Conservation (phyloP, 1,284 basidiomycete species). For the Ganoderma lucidum region DNA sequence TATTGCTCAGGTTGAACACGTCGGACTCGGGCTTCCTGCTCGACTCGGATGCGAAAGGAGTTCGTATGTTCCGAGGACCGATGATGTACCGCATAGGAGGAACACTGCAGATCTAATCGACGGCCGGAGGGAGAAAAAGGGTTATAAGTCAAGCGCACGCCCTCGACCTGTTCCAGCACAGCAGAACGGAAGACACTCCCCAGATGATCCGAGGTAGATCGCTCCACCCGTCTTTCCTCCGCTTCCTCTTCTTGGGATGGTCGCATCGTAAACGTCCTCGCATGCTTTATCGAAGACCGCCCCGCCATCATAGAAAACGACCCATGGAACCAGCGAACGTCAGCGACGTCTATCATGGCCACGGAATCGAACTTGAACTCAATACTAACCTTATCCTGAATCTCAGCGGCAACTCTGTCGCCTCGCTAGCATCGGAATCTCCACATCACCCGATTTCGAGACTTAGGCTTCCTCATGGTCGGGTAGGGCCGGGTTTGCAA, state of each 20-base stretch:
- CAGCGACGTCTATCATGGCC: not conserved
- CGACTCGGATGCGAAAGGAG: no score
- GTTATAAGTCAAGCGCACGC: not conserved
- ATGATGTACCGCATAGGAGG: slow-evolving; percentile 39
- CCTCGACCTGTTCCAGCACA: not conserved
- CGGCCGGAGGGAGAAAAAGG: slow-evolving; percentile 45
- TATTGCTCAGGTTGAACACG: slow-evolving; percentile 60
- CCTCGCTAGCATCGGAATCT: slow-evolving; percentile 60
- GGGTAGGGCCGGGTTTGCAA: not conserved
- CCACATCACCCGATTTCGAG: slow-evolving; percentile 62
- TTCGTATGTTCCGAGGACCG: slow-evolving; percentile 25
- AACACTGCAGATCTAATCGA: slow-evolving; percentile 50
- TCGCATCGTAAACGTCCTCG: slow-evolving; percentile 44
- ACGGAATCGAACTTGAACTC: not conserved
- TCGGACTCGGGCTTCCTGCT: slow-evolving; percentile 37
- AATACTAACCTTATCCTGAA: not conserved
- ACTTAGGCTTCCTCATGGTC: slow-evolving; percentile 55
- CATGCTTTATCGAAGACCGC: not conserved
- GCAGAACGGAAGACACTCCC: slow-evolving; percentile 44
- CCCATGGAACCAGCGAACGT: not conserved
- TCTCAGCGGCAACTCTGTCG: not conserved
- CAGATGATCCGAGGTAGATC: slow-evolving; percentile 66
- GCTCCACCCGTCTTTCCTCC: slow-evolving; percentile 51
- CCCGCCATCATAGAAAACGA: not conserved
- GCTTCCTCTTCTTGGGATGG: slow-evolving; percentile 57